Evolutionary conservation across 139 green algal species (phyloP).

Genomic region (Ettlia oleoabundans): DNA sequence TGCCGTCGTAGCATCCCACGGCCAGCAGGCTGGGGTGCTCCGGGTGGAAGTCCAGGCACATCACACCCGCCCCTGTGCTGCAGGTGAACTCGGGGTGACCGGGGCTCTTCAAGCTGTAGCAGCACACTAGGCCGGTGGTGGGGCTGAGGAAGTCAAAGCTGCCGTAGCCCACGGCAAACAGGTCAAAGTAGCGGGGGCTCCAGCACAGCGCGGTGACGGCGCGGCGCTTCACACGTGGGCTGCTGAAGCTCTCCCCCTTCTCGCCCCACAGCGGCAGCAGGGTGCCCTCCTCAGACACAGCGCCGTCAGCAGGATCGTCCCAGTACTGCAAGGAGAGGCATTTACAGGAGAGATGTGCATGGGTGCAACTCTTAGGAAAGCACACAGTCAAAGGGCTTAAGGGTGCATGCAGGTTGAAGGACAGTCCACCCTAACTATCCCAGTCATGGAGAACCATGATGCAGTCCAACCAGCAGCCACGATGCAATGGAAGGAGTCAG

Average conservation of each 20-base stretch:
- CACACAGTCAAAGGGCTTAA: not conserved
- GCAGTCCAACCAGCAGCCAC: too few relatives aligned
- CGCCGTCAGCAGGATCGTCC: slow-evolving; percentile 86
- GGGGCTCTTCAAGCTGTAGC: slow-evolving; percentile 89
- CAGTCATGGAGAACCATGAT: too few relatives aligned
- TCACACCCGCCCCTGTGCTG: slow-evolving; percentile 80
- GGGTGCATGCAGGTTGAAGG: too few relatives aligned
- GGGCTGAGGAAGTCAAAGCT: slow-evolving; percentile 87
- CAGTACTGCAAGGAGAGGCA: slow-evolving; percentile 76
- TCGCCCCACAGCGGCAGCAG: slow-evolving; percentile 90
- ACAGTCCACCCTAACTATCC: too few relatives aligned
- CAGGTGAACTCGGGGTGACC: slow-evolving; percentile 82
- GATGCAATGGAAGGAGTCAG: too few relatives aligned
- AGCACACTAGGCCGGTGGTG: slow-evolving; percentile 62
- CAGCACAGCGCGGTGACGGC: slow-evolving; percentile 85
- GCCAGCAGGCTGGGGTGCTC: slow-evolving; percentile 84
- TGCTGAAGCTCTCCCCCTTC: slow-evolving; percentile 63
- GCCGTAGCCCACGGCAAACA: slow-evolving; percentile 92
- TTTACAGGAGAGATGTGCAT: not conserved
- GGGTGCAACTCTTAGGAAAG: not conserved
- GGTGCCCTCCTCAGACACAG: slow-evolving; percentile 75
- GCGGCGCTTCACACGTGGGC: slow-evolving; percentile 44
- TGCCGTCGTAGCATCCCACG: slow-evolving; percentile 89
- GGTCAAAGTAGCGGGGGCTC: slow-evolving; percentile 79
- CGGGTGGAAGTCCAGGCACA: slow-evolving; percentile 91